Percentiles rank a stretch among this genome's conserved stretches.
These are phyloP conservation scores for Geosiphon pyriformis DNA, from an alignment of 192 early-diverging fungal species.

Conservation along the genomic window DNA sequence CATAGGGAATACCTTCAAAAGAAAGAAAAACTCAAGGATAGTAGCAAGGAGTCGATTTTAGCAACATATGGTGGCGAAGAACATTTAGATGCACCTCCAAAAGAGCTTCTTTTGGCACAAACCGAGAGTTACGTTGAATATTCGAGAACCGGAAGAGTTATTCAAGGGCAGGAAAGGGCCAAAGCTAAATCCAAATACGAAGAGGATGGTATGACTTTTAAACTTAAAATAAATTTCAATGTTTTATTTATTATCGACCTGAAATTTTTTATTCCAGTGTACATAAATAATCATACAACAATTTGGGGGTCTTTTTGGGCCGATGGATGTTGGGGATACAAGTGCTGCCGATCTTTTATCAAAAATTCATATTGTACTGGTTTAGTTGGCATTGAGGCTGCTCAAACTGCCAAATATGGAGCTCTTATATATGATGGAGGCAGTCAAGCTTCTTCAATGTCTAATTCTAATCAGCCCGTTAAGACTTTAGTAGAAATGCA, in stretches of 20 bases:
- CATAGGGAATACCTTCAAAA: conserved; percentile 82
- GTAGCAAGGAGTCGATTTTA: conserved; percentile 70
- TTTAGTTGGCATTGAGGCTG: conserved; percentile 68
- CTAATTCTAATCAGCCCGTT: not conserved
- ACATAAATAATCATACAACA: conserved; percentile 73
- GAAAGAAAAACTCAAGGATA: conserved; percentile 71
- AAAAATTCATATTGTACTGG: conserved; percentile 89
- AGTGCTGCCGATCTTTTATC: conserved; percentile 79
- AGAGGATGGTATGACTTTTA: conserved; percentile 68
- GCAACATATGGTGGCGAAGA: conserved; percentile 92
- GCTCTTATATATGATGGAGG: conserved; percentile 18
- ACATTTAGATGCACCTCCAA: conserved; percentile 83
- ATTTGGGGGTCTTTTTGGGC: conserved; percentile 97
- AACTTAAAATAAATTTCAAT: not conserved
- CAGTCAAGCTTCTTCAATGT: conserved; percentile 6
- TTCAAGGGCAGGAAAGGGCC: conserved; percentile 80
- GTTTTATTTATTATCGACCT: not conserved
- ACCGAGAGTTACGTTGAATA: conserved; percentile 96
- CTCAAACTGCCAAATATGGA: conserved; percentile 32
- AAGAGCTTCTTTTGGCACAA: conserved; percentile 87
- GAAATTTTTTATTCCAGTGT: conserved; percentile 42
- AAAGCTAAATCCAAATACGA: conserved; percentile 78
- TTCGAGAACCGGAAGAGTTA: conserved; percentile 80
- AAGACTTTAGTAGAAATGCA: conserved; percentile 35
- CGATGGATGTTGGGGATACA: conserved; percentile 93